Percentiles rank a stretch among this genome's conserved stretches.
These are phyloP conservation scores for Chernovozyma sophiae-reginae DNA, from an alignment of 1,139 yeast species.

Conservation along the genomic window DNA sequence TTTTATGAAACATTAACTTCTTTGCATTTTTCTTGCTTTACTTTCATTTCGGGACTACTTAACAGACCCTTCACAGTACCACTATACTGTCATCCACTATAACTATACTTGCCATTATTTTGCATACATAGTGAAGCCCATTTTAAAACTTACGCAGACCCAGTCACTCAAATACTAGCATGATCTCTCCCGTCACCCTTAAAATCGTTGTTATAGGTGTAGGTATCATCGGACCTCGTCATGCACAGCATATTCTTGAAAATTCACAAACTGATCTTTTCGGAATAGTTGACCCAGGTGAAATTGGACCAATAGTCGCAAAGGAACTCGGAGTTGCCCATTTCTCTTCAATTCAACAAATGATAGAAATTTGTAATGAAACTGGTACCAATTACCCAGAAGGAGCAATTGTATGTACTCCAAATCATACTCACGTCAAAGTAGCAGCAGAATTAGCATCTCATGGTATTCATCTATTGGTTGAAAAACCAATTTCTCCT, in stretches of 20 bases:
- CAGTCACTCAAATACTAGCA: too few relatives aligned
- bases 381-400: constrained; percentile 20
- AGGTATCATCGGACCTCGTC: constrained; percentile 42
- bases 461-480: constrained; percentile 30
- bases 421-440: constrained; percentile 35
- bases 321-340: constrained; percentile 20
- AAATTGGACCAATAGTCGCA: constrained; percentile 22
- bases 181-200: constrained; percentile 13
- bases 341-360: constrained; percentile 23
- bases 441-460: constrained; percentile 31
- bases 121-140: too few relatives aligned
- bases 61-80: too few relatives aligned
- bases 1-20: too few relatives aligned
- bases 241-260: constrained; percentile 30
- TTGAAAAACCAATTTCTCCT: constrained; percentile 37
- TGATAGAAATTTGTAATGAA: constrained; percentile 25
- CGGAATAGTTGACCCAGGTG: constrained; percentile 34
- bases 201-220: constrained; percentile 32
- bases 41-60: too few relatives aligned
- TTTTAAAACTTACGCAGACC: too few relatives aligned
- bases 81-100: too few relatives aligned
- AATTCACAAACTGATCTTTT: constrained; percentile 25
- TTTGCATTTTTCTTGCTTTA: too few relatives aligned
- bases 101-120: too few relatives aligned
- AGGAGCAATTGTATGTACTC: constrained; percentile 40